phyloP scores from a whole-genome alignment of 2,329 filamentous ascomycete genomes.

The Juglanconis oblonga region DNA sequence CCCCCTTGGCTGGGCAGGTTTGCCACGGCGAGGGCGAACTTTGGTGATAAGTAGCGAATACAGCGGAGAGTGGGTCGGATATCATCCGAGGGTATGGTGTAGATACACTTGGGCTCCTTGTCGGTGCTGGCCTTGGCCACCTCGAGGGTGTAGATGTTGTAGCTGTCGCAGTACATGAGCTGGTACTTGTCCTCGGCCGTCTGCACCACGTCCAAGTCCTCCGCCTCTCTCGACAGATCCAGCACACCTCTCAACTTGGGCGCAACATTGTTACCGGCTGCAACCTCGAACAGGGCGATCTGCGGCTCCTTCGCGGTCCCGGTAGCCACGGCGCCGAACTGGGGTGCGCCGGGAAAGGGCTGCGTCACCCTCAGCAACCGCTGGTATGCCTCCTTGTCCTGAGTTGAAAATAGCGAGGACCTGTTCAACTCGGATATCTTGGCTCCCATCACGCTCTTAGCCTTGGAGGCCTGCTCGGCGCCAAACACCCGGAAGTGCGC shows the following conservation, averaged over 20 bases:
- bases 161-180: slow-evolving; percentile 75
- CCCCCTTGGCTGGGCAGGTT: slow-evolving; percentile 60
- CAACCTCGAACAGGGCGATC: slow-evolving; percentile 74
- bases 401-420: slow-evolving; percentile 49
- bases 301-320: slow-evolving; percentile 74
- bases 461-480: slow-evolving; percentile 40
- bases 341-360: slow-evolving; percentile 49
- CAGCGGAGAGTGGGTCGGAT: slow-evolving; percentile 52
- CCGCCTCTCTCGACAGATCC: slow-evolving; percentile 54
- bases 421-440: slow-evolving; percentile 52
- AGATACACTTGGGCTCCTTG: slow-evolving; percentile 50
- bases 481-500: slow-evolving; percentile 78
- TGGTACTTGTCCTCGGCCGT: slow-evolving; percentile 61
- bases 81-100: slow-evolving; percentile 49
- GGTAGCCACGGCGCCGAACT: slow-evolving; percentile 76
- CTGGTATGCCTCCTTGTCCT: slow-evolving; percentile 56
- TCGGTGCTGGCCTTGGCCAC: slow-evolving; percentile 44
- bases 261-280: slow-evolving; percentile 48
- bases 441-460: slow-evolving; percentile 30
- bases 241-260: slow-evolving; percentile 48
- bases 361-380: slow-evolving; percentile 54
- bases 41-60: slow-evolving; percentile 56
- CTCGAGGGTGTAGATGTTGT: slow-evolving; percentile 68
- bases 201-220: slow-evolving; percentile 69
- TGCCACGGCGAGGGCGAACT: slow-evolving; percentile 55